Conservation (phyloP, 2,329 filamentous ascomycete species). For the Aschersonia sp. region DNA sequence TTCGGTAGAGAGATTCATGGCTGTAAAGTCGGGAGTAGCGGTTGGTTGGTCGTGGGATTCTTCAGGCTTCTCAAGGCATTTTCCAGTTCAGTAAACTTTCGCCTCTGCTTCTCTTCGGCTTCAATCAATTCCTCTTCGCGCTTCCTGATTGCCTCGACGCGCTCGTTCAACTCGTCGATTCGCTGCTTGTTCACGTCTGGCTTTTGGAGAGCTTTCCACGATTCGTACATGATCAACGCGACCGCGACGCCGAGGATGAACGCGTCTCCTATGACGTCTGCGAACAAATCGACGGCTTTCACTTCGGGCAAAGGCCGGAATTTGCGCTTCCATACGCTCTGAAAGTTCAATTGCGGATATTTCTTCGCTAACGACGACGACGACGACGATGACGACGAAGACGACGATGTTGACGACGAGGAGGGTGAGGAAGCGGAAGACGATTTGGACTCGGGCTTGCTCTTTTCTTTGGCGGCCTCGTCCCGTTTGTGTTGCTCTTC, state of each 20-base stretch:
- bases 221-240: constrained; percentile 46
- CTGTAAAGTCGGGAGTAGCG: constrained; percentile 28
- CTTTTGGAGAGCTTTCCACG: constrained; percentile 42
- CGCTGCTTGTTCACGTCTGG: constrained; percentile 41
- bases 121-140: constrained; percentile 34
- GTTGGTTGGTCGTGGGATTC: constrained; percentile 42
- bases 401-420: constrained; percentile 1
- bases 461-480: constrained; percentile 28
- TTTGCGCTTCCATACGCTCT: constrained; percentile 46
- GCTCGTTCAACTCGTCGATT: constrained; percentile 32
- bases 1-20: background rate
- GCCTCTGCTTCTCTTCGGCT: constrained; percentile 27
- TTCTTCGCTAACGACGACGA: constrained; percentile 7
- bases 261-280: constrained; percentile 47
- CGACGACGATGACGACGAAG: background rate
- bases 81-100: constrained; percentile 38
- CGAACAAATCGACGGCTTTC: constrained; percentile 53
- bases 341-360: constrained; percentile 16
- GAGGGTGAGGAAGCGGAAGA: background rate
- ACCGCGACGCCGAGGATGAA: constrained; percentile 48
- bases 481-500: constrained; percentile 45
- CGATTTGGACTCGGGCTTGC: constrained; percentile 14
- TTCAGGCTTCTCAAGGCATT: constrained; percentile 34
- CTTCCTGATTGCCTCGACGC: constrained; percentile 33
- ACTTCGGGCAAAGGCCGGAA: constrained; percentile 48